Evolutionary conservation across 306 rosid genomes (phyloP).

Genomic region (Argentina anserina): DNA sequence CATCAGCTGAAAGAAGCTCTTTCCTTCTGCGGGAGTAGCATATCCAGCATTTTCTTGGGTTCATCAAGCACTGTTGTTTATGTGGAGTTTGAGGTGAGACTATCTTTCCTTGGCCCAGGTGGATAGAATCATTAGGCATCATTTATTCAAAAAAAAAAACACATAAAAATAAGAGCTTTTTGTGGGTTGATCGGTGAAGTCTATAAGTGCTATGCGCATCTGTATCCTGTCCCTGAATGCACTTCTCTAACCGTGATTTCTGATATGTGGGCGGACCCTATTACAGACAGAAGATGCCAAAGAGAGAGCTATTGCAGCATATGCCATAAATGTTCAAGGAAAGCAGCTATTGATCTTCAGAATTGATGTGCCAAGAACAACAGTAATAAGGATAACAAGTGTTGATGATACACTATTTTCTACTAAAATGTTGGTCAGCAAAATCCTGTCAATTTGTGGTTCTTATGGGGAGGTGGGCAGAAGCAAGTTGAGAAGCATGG

Average conservation of each 20-base stretch:
- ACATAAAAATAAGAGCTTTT: too few species aligned
- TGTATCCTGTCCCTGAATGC: not conserved
- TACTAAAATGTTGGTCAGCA: fast-evolving
- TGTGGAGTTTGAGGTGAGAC: slow-evolving; percentile 30
- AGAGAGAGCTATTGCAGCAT: slow-evolving; percentile 23
- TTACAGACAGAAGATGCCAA: slow-evolving; percentile 32
- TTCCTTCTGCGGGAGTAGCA: slow-evolving; percentile 22
- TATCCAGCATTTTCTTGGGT: slow-evolving; percentile 14
- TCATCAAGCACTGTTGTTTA: slow-evolving; percentile 26
- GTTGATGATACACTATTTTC: not conserved
- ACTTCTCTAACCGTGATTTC: not conserved
- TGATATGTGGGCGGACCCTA: slow-evolving; percentile 3
- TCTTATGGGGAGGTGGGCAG: not conserved
- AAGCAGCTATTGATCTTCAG: slow-evolving; percentile 14
- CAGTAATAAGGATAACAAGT: slow-evolving; percentile 19
- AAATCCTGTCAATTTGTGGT: not conserved
- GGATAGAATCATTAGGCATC: not conserved
- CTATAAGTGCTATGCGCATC: not conserved
- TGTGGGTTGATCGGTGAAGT: not conserved
- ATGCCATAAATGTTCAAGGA: slow-evolving; percentile 17
- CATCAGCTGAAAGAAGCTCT: slow-evolving; percentile 23
- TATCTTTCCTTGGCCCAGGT: not conserved
- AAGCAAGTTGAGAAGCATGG: not conserved
- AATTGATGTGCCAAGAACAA: slow-evolving; percentile 32
- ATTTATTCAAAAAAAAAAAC: not conserved